phyloP scores from a whole-genome alignment of 129 eudicot species.

The Solidago caesia region DNA sequence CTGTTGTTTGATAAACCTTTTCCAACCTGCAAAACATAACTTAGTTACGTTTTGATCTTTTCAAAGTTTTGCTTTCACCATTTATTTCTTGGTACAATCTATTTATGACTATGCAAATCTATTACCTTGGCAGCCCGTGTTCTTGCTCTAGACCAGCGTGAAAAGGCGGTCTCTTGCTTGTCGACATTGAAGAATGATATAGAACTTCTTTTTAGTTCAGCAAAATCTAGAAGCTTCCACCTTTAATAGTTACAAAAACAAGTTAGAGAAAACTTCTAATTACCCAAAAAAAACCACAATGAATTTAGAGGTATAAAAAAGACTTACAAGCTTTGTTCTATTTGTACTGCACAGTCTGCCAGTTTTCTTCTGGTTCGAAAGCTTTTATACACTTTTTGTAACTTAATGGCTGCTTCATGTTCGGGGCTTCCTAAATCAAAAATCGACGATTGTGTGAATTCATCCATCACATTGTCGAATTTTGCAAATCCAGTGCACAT shows the following conservation, averaged over 20 bases:
- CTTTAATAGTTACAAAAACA: slow-evolving; percentile 26
- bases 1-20: slow-evolving; percentile 64
- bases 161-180: slow-evolving; percentile 88
- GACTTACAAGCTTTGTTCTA: slow-evolving; percentile 89
- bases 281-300: neutral
- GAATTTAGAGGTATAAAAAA: neutral
- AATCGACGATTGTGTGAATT: slow-evolving; percentile 37
- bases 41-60: neutral
- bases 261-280: slow-evolving; percentile 6
- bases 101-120: neutral
- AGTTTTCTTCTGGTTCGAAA: slow-evolving; percentile 91
- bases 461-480: slow-evolving; percentile 39
- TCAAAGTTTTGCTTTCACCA: too few species aligned
- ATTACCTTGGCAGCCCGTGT: slow-evolving; percentile 92
- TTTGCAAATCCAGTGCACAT: slow-evolving; percentile 34
- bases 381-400: slow-evolving; percentile 98
- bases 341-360: slow-evolving; percentile 93
- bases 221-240: slow-evolving; percentile 97
- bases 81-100: neutral
- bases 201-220: slow-evolving; percentile 82
- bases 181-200: slow-evolving; percentile 90
- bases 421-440: slow-evolving; percentile 58
- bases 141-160: slow-evolving; percentile 97
- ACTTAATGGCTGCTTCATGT: slow-evolving; percentile 86
- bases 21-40: slow-evolving; percentile 49